phyloP scores from a whole-genome alignment of 441 rosid species.

The Pelargonium myrrhifolium region DNA sequence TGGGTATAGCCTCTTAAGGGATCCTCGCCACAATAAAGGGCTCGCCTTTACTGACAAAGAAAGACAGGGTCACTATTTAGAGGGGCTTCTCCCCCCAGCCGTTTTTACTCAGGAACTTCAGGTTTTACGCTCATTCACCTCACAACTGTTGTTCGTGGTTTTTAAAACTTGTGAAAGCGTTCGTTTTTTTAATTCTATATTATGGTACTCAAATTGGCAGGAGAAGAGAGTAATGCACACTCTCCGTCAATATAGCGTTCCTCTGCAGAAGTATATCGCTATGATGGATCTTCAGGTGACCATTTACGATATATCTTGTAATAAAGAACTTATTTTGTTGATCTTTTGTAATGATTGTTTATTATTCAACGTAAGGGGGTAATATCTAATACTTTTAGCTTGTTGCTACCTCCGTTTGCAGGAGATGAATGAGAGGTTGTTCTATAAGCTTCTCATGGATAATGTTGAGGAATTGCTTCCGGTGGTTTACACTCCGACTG shows the following conservation, averaged over 20 bases:
- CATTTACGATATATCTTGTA: neutral
- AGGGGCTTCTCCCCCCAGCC: slow-evolving; percentile 89
- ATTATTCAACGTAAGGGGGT: neutral
- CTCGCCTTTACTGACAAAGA: slow-evolving; percentile 77
- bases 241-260: slow-evolving; percentile 80
- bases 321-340: neutral
- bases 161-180: no score
- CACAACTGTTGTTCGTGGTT: neutral
- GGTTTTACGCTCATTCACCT: slow-evolving; percentile 27
- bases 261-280: slow-evolving; percentile 81
- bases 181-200: neutral
- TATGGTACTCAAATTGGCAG: slow-evolving; percentile 28
- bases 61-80: slow-evolving; percentile 87
- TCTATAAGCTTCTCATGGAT: slow-evolving; percentile 85
- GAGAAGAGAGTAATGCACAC: slow-evolving; percentile 75
- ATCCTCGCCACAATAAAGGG: slow-evolving; percentile 89
- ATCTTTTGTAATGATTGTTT: neutral
- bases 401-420: slow-evolving; percentile 22
- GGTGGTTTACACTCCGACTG: slow-evolving; percentile 94
- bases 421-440: slow-evolving; percentile 90
- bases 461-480: slow-evolving; percentile 94
- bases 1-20: slow-evolving; percentile 80
- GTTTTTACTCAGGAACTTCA: slow-evolving; percentile 69
- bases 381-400: neutral
- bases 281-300: slow-evolving; percentile 94